Base-by-base conservation (phyloP, 2,329 filamentous ascomycete genomes). In the Ceratocystis colombiana region DNA sequence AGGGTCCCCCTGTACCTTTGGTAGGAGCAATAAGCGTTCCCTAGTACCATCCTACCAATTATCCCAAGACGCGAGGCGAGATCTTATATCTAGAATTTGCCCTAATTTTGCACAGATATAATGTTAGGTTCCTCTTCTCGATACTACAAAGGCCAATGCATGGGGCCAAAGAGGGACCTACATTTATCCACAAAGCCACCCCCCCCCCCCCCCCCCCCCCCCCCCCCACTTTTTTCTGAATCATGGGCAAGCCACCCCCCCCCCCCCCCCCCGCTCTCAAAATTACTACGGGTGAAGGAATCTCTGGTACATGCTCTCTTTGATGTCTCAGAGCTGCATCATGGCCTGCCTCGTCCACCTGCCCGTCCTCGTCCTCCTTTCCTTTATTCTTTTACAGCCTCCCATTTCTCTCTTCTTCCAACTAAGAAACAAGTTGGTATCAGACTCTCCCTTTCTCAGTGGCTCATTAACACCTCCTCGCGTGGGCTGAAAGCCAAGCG, bases 201-300 rank as follows among this genome's bases (percentile, higher is more conserved):
- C 33, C 33, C 33, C 33, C 28, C 28, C 12, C 50, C 50, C 50
- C 53, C 28, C 28, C 12, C 50, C 50, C 50, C 53, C 28, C 28
- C 12, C 50, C 50, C 50, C 53, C n/a, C n/a, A n/a, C n/a, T n/a
- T n/a, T n/a, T n/a, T n/a, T n/a, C n/a, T n/a, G n/a, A n/a, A n/a
- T n/a, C n/a, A n/a, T n/a, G n/a, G n/a, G n/a, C n/a, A n/a, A n/a
- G n/a, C n/a, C n/a, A n/a, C 20, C 33, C 33, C 33, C 33, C n/a
- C n/a, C 30, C 7, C 30, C 25, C 28, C 28, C 12, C 50, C 50
- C 50, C 53, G 8, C 28, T 8, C 25, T 33, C 53, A 59, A 59
- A 33, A 59, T 59, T 59, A 33, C 53, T 17, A 59, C 53, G 53
- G 53, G 53, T 59, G 53, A 59, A 59, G 53, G 53, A 59, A 59